Percentiles rank a stretch among this genome's conserved stretches.
Evolutionary conservation across 2,329 filamentous ascomycete genomes (phyloP).

Genomic region (Didymella exigua): DNA sequence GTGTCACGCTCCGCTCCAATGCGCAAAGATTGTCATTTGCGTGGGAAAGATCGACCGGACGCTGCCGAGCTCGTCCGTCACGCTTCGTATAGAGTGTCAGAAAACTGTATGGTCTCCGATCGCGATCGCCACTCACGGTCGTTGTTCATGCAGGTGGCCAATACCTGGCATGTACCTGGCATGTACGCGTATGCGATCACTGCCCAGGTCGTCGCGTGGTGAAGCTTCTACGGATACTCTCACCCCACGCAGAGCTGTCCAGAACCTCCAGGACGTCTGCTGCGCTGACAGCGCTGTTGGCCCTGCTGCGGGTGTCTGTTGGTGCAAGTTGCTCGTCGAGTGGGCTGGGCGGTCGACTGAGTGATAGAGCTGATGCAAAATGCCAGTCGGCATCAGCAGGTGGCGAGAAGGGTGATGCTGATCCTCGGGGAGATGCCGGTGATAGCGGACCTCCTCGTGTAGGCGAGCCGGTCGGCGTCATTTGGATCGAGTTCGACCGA

Average conservation of each 20-base stretch:
- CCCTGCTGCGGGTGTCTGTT: constrained; percentile 60
- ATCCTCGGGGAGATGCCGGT: constrained; percentile 31
- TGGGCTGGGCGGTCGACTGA: constrained; percentile 48
- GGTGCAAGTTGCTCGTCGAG: constrained; percentile 39
- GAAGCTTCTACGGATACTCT: constrained; percentile 87
- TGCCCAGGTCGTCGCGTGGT: constrained; percentile 61
- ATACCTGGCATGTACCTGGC: neutral
- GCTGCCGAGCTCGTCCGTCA: constrained; percentile 6
- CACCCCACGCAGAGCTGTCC: constrained; percentile 89
- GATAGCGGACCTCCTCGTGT: constrained; percentile 32
- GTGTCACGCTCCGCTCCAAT: neutral
- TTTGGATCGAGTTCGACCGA: constrained; percentile 48
- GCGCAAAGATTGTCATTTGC: neutral
- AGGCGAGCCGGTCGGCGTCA: constrained; percentile 44
- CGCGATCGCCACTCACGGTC: neutral
- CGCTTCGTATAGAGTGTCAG: constrained; percentile 11
- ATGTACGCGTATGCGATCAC: neutral
- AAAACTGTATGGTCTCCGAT: neutral
- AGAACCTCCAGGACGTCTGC: constrained; percentile 82
- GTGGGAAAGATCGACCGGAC: constrained; percentile 6
- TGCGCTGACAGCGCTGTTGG: constrained; percentile 73
- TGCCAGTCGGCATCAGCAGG: constrained; percentile 51
- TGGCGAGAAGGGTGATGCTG: constrained; percentile 38
- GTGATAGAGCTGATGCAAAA: constrained; percentile 52
- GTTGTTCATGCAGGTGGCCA: neutral